Conservation (phyloP, 2,329 filamentous ascomycete genomes). For the Myotisia sp. region DNA sequence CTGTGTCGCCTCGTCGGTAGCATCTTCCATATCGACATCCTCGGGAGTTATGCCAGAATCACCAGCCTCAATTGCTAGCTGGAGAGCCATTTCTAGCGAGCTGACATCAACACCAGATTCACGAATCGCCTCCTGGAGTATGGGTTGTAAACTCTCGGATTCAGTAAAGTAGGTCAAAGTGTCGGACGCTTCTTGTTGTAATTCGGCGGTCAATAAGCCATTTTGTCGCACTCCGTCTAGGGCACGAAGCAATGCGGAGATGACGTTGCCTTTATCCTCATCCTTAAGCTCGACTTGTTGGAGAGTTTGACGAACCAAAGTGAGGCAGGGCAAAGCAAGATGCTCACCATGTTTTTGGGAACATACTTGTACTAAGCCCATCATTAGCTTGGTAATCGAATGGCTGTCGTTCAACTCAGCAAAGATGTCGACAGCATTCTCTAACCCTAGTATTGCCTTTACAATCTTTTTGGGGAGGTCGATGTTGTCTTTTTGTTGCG, state of each 20-base stretch:
- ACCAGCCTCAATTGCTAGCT: constrained; percentile 51
- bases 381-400: constrained; percentile 21
- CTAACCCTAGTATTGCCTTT: constrained; percentile 33
- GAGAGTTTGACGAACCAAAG: constrained; percentile 25
- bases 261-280: constrained; percentile 18
- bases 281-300: constrained; percentile 21
- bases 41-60: constrained; percentile 38
- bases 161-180: constrained; percentile 54
- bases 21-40: constrained; percentile 39
- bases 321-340: not conserved
- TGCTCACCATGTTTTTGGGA: constrained; percentile 12
- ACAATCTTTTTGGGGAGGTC: constrained; percentile 56
- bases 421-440: constrained; percentile 21
- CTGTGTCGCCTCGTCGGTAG: constrained; percentile 15
- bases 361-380: constrained; percentile 20
- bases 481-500: constrained; percentile 60
- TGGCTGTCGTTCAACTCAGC: constrained; percentile 23
- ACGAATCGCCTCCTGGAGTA: constrained; percentile 54
- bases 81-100: constrained; percentile 58
- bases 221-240: constrained; percentile 35
- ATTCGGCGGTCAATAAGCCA: constrained; percentile 25
- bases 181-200: constrained; percentile 51
- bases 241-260: constrained; percentile 23
- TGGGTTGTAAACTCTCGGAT: constrained; percentile 43
- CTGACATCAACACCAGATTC: constrained; percentile 59